Evolutionary conservation across 768 basidiomycete species (phyloP).

Genomic region (Mycena epipterygia): DNA sequence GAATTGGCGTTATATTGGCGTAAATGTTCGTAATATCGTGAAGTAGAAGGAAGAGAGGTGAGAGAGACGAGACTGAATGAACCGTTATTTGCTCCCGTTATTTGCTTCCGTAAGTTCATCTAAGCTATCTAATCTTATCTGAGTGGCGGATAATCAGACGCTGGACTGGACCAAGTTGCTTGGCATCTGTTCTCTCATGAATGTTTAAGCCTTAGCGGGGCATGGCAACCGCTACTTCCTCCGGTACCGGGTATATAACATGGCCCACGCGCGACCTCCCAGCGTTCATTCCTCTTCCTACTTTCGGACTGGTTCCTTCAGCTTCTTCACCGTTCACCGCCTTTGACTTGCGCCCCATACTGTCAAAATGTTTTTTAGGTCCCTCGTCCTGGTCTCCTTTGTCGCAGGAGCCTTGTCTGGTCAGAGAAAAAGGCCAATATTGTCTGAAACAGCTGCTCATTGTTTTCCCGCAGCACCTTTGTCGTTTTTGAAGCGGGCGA

Average conservation of each 20-base stretch:
- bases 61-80: too few relatives aligned
- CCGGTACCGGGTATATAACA: background rate
- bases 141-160: too few relatives aligned
- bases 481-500: slow-evolving; percentile 39
- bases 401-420: slow-evolving; percentile 30
- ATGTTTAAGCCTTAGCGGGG: background rate
- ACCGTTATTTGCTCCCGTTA: background rate
- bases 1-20: background rate
- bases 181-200: background rate
- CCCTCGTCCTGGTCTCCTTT: slow-evolving; percentile 33
- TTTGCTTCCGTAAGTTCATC: background rate
- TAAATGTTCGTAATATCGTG: slow-evolving; percentile 24
- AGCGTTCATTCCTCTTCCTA: slow-evolving; percentile 25
- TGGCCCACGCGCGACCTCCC: background rate
- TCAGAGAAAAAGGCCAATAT: background rate
- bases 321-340: slow-evolving; percentile 33
- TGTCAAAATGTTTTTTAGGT: slow-evolving; percentile 36
- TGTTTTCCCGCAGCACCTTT: slow-evolving; percentile 19
- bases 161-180: too few relatives aligned
- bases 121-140: slow-evolving; percentile 2
- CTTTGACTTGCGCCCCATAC: slow-evolving; percentile 24
- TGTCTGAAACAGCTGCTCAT: background rate
- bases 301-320: slow-evolving; percentile 36
- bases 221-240: background rate
- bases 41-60: slow-evolving; percentile 1